Base-by-base conservation (phyloP, 1,284 basidiomycete genomes). In the Boletus smithii region DNA sequence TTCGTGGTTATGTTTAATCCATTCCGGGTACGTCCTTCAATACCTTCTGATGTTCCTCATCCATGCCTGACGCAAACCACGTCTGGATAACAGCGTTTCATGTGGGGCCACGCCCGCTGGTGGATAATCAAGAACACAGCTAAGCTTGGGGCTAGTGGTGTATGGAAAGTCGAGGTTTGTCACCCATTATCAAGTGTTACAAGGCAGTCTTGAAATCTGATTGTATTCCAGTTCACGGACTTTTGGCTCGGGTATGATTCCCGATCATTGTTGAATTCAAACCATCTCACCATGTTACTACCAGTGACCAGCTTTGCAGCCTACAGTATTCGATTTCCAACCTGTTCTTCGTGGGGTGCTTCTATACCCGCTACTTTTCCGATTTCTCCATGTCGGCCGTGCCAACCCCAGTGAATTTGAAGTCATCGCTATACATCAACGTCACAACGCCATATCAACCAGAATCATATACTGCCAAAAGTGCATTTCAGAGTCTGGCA, bases 231-330 rank as follows among this genome's bases (percentile, higher is more conserved):
- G 81, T 88, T 89, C 62, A 72, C 82, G 17, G 86, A 88, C 70
- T 88, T 90, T 79, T 89, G 85, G 85, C 73, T 88, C 65, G 87
- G 83, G 85, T 87, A 63, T 44, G 75, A 55, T 35, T 33, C 22
- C 20, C 26, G 31, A 22, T 9, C 16, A 47, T 41, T 36, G 41
- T 56, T 69, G 3, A 53, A 18, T 64, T 60, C 36, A 17, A 41
- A 6, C 22, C 39, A 31, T 29, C 41, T 51, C 33, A 46, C 7
- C 27, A 36, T 30, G 23, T 27, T 24, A 50, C 56, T 60, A 50
- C 50, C 58, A 90, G 90, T 9, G 91, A 95, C 61, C 90, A 94
- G 60, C 79, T 91, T 60, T 83, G 80, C 67, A 88, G 85, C 50
- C 70, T 95, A 32, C 63, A 76, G 9, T 93, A 85, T 69, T 78